Base-by-base conservation (phyloP, 2,329 filamentous ascomycete genomes). In the Hyphodiscus sp. region DNA sequence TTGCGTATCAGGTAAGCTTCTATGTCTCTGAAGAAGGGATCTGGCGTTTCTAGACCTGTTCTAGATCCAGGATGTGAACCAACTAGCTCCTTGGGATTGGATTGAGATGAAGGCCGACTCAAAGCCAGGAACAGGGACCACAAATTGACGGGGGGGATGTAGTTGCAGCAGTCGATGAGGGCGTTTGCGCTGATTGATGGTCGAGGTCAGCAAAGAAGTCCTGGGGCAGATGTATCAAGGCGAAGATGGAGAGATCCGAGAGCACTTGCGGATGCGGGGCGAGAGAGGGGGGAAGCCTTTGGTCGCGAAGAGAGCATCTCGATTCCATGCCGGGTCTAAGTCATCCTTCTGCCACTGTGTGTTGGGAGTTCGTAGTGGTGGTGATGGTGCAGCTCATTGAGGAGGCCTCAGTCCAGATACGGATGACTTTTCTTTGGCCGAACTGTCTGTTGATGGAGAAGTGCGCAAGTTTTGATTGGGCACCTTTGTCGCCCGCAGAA, bases 181-280 rank as follows among this genome's bases (percentile, higher is more conserved):
- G 56, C 52, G 38, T 61, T 62, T 65, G 62, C 56, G 61, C 60
- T 59, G 58, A 55, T 63, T 62, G 52, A 52, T 57, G 20, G 20
- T 29, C 23, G 20, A 19, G 46, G 54, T 55, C 50, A 56, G 56
- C 54, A 47, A 29, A 30, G 49, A 19, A 42, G 49, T 2, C 16
- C 33, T 38, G 33, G 33, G 33, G 11, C 33, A 13, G 33, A 38
- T 38, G 16, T 5, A 38, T n/a, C 33, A 38, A 13, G 33, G 33
- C 4, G 16, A 38, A 38, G 33, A 38, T 38, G 33, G 33, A n/a
- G 19, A n/a, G n/a, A n/a, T n/a, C n/a, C n/a, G n/a, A n/a, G n/a
- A n/a, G n/a, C n/a, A n/a, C n/a, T n/a, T n/a, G n/a, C n/a, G n/a
- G n/a, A n/a, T n/a, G n/a, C n/a, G n/a, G n/a, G n/a, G n/a, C n/a